phyloP scores from a whole-genome alignment of 768 basidiomycete species.

The Austroboletus eburneus region DNA sequence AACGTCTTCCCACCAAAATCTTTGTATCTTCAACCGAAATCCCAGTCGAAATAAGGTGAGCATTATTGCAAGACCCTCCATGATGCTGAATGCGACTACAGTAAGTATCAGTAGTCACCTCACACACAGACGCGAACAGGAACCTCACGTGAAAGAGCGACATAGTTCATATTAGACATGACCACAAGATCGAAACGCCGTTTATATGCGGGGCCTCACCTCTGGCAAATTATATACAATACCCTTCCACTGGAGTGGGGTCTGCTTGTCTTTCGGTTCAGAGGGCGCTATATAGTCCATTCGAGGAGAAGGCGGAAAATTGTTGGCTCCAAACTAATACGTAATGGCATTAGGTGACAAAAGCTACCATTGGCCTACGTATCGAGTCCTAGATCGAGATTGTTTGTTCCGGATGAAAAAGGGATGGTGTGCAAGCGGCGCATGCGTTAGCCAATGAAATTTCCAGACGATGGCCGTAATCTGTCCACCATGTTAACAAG shows the following conservation, averaged over 20 bases:
- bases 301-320: not conserved
- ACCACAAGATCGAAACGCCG: not conserved
- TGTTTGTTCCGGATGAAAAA: too few species aligned
- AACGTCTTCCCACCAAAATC: conserved; percentile 23
- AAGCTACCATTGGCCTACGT: too few species aligned
- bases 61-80: conserved; percentile 4
- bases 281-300: too few species aligned
- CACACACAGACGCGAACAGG: not conserved
- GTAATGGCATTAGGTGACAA: not conserved
- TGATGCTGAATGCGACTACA: not conserved
- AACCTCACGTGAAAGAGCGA: conserved; percentile 4
- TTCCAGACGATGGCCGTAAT: too few species aligned
- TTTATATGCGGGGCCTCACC: not conserved
- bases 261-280: not conserved
- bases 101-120: not conserved
- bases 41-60: conserved; percentile 14
- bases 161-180: conserved; percentile 4
- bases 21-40: conserved; percentile 12
- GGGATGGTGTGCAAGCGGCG: too few species aligned
- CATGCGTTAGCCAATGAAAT: too few species aligned
- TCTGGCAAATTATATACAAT: not conserved
- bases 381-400: too few species aligned
- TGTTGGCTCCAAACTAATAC: not conserved
- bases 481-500: too few species aligned
- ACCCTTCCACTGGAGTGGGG: too few species aligned